Conservation (phyloP, 495 filamentous ascomycete genomes). For the Aspergillus olivimuriae region DNA sequence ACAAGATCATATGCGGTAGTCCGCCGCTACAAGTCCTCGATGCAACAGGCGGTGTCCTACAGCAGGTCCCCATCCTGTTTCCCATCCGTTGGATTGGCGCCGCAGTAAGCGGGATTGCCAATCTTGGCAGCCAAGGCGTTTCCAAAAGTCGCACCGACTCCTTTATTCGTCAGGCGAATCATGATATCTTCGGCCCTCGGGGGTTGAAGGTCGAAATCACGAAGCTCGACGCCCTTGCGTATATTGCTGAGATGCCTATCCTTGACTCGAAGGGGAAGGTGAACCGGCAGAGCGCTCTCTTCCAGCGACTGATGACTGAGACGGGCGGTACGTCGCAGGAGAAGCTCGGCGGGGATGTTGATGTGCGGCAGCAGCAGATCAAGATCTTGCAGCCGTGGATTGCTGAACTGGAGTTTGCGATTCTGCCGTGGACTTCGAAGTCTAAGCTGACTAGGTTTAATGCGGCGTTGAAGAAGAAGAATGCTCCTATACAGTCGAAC, state of each 20-base stretch:
- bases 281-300: slow-evolving; percentile 9
- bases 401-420: slow-evolving; percentile 20
- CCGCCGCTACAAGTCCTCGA: slow-evolving; percentile 32
- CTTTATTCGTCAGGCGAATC: slow-evolving; percentile 20
- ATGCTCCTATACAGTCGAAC: background rate
- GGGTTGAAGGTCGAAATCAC: slow-evolving; percentile 22
- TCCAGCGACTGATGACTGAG: slow-evolving; percentile 11
- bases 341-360: background rate
- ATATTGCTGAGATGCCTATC: slow-evolving; percentile 20
- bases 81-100: slow-evolving; percentile 23
- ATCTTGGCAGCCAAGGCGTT: slow-evolving; percentile 18
- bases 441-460: slow-evolving; percentile 22
- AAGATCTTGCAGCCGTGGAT: slow-evolving; percentile 20
- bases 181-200: slow-evolving; percentile 20
- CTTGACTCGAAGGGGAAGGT: slow-evolving; percentile 22
- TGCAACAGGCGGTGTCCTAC: slow-evolving; percentile 24
- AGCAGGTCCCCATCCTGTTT: slow-evolving; percentile 26
- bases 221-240: slow-evolving; percentile 21
- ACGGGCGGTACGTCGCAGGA: background rate
- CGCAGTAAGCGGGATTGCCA: slow-evolving; percentile 19
- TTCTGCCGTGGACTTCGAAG: slow-evolving; percentile 20
- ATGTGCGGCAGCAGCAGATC: slow-evolving; percentile 14
- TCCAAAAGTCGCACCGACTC: slow-evolving; percentile 24
- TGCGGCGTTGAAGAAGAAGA: slow-evolving; percentile 20
- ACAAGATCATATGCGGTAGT: slow-evolving; percentile 20